Percentiles rank a stretch among this genome's conserved stretches.
phyloP scores from a whole-genome alignment of 495 filamentous ascomycete genomes.

The Neurospora sp. region DNA sequence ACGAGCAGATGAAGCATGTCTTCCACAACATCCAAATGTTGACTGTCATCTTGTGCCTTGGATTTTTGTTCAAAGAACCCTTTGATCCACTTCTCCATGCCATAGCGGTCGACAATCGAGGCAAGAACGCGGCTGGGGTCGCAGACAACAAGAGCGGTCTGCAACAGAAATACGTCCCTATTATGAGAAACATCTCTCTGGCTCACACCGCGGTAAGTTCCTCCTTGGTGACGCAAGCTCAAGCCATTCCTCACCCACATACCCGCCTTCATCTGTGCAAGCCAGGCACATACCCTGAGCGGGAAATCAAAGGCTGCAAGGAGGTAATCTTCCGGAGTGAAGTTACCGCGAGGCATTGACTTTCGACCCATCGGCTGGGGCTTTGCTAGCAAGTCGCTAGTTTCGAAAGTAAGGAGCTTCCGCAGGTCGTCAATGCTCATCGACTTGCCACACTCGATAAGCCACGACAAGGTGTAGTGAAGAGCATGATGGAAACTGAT shows the following conservation, averaged over 20 bases:
- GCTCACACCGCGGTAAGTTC: constrained; percentile 77
- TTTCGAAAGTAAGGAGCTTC: constrained; percentile 52
- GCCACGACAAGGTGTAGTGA: constrained; percentile 95
- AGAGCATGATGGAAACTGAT: constrained; percentile 98
- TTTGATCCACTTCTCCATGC: constrained; percentile 80
- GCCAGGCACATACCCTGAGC: constrained; percentile 85
- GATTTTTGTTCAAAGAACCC: constrained; percentile 61
- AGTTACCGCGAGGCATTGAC: constrained; percentile 38
- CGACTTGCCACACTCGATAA: constrained; percentile 78
- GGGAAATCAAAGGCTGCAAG: constrained; percentile 89
- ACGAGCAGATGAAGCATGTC: constrained; percentile 94
- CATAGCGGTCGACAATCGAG: constrained; percentile 83
- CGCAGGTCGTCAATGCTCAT: constrained; percentile 58
- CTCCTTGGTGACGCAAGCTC: constrained; percentile 88
- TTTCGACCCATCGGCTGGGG: constrained; percentile 45
- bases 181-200: constrained; percentile 88
- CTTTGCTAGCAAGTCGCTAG: constrained; percentile 47
- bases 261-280: constrained; percentile 93
- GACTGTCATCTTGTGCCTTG: constrained; percentile 64
- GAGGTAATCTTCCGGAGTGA: constrained; percentile 62
- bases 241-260: constrained; percentile 99
- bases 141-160: constrained; percentile 81
- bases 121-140: constrained; percentile 77
- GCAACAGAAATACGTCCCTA: constrained; percentile 88
- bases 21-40: constrained; percentile 86